Base-by-base conservation (phyloP, 306 rosid genomes). In the Medicago ruthenica region DNA sequence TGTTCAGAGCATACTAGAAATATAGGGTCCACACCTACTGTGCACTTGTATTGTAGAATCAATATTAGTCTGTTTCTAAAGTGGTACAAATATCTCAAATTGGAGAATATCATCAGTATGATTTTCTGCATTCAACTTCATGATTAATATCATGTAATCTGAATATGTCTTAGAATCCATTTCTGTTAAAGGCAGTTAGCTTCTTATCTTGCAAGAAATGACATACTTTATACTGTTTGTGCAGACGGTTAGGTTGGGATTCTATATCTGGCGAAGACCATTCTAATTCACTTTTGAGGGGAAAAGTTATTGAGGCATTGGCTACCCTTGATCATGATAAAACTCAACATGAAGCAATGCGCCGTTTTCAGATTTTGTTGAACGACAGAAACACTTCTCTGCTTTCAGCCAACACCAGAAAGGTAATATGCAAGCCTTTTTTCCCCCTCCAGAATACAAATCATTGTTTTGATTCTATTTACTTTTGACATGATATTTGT, bases 161-260 rank as follows among this genome's bases (percentile, higher is more conserved):
- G 7, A 34, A 34, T 34, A 34, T 34, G 6, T 6, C 37, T 34
- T 34, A 34, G 1, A 34, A 34, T 34, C 37, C 37, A 34, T 34
- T 34, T 34, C 37, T 34, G 37, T 6, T 31, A 34, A 8, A 34
- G 22, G n/a, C 7, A 10, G 45, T 17, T 39, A 34, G 31, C 3
- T 27, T 27, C 53, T n/a, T 15, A 37, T 45, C 58, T 67, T 22
- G 41, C 47, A 9, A 18, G 79, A 24, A 70, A 53, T 62, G 47
- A 17, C 61, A 31, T 54, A 60, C 21, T 75, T 27, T 27, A 27
- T 62, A 50, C 67, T n/a, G 18, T 77, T 57, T 66, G 9, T 81
- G 59, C 88, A 88, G 93, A 81, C 71, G 36, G 21, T 73, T 84
- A 79, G 92, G 93, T 8, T 91, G 90, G 96, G 89, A 85, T 48